Evolutionary conservation across 257 asterid species (phyloP).

Genomic region (Prunella vulgaris): DNA sequence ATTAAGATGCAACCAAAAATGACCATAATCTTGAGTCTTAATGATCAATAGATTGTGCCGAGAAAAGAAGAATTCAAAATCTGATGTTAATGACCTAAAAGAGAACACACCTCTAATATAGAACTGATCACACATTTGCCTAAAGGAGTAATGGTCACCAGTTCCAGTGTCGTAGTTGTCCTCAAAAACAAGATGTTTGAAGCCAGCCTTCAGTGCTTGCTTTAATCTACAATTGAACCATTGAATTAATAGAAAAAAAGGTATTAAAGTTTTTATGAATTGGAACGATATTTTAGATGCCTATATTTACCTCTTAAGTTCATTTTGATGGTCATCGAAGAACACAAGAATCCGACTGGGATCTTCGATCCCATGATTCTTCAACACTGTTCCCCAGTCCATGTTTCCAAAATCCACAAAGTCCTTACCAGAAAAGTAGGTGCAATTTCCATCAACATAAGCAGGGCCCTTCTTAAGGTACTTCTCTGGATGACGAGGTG

Average conservation of each 20-base stretch:
- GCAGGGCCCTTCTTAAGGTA: conserved; percentile 95
- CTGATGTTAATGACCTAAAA: neutral
- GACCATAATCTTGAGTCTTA: neutral
- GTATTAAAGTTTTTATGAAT: conserved; percentile 12
- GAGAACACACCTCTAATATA: conserved; percentile 60
- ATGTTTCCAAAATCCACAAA: conserved; percentile 93
- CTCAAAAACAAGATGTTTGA: conserved; percentile 86
- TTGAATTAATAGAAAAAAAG: neutral
- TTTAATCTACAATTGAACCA: conserved; percentile 51
- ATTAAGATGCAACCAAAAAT: neutral
- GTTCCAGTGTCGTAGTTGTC: conserved; percentile 98
- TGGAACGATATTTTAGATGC: neutral
- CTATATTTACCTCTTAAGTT: conserved; percentile 63
- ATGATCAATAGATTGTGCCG: neutral
- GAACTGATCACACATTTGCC: conserved; percentile 94
- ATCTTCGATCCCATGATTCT: conserved; percentile 66
- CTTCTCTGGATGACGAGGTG: conserved; percentile 97
- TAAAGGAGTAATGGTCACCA: conserved; percentile 93
- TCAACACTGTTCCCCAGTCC: conserved; percentile 76
- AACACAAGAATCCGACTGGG: conserved; percentile 69
- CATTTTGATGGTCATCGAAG: conserved; percentile 98
- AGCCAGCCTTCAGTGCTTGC: conserved; percentile 94
- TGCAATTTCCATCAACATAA: conserved; percentile 92
- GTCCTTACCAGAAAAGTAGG: conserved; percentile 89
- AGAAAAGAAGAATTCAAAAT: neutral